Conservation (phyloP, 768 basidiomycete species). For the Tylopilus rubrobrunneus region DNA sequence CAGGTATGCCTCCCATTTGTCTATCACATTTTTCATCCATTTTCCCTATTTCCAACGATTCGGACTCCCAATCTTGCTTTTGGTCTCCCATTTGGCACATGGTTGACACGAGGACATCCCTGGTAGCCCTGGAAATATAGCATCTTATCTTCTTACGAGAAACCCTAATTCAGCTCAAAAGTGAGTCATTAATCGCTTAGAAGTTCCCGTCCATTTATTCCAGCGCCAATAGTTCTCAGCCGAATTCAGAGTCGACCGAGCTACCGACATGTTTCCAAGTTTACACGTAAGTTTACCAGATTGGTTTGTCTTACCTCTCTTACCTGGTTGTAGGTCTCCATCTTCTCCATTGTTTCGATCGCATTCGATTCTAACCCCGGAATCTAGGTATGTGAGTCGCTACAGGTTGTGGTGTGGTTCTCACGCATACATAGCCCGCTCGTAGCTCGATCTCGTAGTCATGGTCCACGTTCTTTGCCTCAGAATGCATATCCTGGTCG, state of each 20-base stretch:
- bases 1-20: constrained; percentile 17
- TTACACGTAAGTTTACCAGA: constrained; percentile 16
- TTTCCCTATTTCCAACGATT: not conserved
- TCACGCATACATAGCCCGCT: constrained; percentile 21
- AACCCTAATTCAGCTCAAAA: constrained; percentile 10
- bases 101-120: constrained; percentile 10
- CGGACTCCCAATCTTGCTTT: not conserved
- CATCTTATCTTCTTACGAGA: constrained; percentile 27
- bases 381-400: constrained; percentile 24
- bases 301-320: not conserved
- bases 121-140: constrained; percentile 32
- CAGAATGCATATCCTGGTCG: not conserved
- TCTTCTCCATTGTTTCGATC: constrained; percentile 19
- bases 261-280: constrained; percentile 25
- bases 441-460: constrained; percentile 16
- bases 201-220: not conserved
- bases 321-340: constrained; percentile 10
- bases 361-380: constrained; percentile 28
- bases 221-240: constrained; percentile 1
- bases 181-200: constrained; percentile 13
- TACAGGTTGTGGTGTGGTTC: not conserved
- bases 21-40: not conserved
- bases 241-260: constrained; percentile 5
- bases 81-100: constrained; percentile 1
- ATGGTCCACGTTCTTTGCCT: constrained; percentile 12